Evolutionary conservation across 495 filamentous ascomycete genomes (phyloP).

Genomic region (Entonaema liquescens): DNA sequence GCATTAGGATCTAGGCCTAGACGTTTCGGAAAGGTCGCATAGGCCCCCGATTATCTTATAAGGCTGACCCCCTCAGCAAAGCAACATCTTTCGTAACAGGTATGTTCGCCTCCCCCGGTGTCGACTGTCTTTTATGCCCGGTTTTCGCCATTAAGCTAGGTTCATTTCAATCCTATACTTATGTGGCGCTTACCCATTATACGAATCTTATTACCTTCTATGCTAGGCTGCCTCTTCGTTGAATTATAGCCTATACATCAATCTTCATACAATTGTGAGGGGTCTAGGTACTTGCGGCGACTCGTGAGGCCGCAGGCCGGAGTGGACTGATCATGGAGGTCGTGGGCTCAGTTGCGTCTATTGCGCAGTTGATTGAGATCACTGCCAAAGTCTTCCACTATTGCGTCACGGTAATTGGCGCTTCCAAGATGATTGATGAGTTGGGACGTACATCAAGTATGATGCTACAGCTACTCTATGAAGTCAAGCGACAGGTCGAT

Average conservation of each 20-base stretch:
- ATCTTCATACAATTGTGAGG: neutral
- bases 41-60: neutral
- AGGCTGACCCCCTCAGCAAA: neutral
- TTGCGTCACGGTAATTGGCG: conserved; percentile 29
- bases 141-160: neutral
- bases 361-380: conserved; percentile 29
- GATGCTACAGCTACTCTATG: conserved; percentile 32
- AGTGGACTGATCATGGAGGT: conserved; percentile 20
- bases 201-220: neutral
- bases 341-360: conserved; percentile 35
- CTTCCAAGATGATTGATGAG: conserved; percentile 30
- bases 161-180: neutral
- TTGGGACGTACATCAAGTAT: conserved; percentile 28
- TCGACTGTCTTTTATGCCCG: neutral
- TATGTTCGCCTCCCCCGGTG: neutral
- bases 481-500: conserved; percentile 25
- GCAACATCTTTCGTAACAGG: no score
- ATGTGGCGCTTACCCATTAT: neutral
- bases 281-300: neutral
- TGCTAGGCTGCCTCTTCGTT: neutral
- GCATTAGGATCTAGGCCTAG: neutral
- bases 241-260: neutral
- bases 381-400: conserved; percentile 33
- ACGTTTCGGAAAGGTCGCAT: neutral
- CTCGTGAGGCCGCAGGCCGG: neutral